These are phyloP conservation scores for Tanacetum coccineum DNA, from an alignment of 129 eudicot species.

Conservation along the genomic window DNA sequence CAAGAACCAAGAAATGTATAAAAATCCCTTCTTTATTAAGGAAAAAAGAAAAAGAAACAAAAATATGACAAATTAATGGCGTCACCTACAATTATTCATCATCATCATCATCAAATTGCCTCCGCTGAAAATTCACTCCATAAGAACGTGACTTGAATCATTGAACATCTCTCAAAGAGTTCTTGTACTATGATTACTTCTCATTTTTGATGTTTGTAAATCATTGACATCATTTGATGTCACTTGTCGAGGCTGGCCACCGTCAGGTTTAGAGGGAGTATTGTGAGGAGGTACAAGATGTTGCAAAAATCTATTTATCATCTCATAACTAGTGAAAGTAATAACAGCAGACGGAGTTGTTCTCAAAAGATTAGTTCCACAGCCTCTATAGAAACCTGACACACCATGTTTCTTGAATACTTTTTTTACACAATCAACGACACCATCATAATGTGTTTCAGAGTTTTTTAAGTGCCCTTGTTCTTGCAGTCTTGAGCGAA, in stretches of 20 bases:
- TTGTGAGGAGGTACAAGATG: slow-evolving; percentile 47
- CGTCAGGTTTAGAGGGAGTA: slow-evolving; percentile 27
- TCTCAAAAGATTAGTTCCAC: slow-evolving; percentile 89
- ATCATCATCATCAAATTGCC: slow-evolving; percentile 21
- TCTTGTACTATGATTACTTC: slow-evolving; percentile 40
- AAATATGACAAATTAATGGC: slow-evolving; percentile 16
- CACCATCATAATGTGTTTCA: slow-evolving; percentile 62
- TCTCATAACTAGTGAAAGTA: slow-evolving; percentile 89
- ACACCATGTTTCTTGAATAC: slow-evolving; percentile 65
- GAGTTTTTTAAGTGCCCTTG: slow-evolving; percentile 70
- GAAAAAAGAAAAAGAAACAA: neutral
- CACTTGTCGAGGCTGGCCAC: slow-evolving; percentile 26
- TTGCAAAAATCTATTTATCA: slow-evolving; percentile 68
- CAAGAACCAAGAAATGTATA: slow-evolving; percentile 19
- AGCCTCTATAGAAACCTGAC: slow-evolving; percentile 87
- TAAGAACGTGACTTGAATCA: slow-evolving; percentile 19
- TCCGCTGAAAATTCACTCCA: slow-evolving; percentile 16
- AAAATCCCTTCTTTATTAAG: slow-evolving; percentile 16
- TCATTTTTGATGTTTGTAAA: slow-evolving; percentile 34
- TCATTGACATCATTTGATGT: slow-evolving; percentile 20
- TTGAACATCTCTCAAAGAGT: slow-evolving; percentile 28
- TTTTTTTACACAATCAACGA: slow-evolving; percentile 79
- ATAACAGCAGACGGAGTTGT: slow-evolving; percentile 93
- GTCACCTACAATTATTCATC: slow-evolving; percentile 37
- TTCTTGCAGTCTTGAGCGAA: slow-evolving; percentile 90